phyloP scores from a whole-genome alignment of 306 rosid genomes.

The Mucuna pruriens region DNA sequence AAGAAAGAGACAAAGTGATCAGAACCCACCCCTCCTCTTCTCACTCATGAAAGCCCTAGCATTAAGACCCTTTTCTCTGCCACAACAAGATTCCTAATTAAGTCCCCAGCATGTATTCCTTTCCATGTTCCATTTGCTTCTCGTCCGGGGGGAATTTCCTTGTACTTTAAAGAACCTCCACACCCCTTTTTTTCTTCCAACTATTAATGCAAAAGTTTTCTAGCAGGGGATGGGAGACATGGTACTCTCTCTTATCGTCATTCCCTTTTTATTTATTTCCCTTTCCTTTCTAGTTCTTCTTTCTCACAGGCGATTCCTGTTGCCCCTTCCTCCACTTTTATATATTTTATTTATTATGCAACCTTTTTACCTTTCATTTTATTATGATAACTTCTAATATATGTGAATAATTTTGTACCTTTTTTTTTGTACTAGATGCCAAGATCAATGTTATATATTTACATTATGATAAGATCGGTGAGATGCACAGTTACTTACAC shows the following conservation, averaged over 20 bases:
- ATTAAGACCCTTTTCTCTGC: constrained; percentile 66
- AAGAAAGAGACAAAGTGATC: constrained; percentile 55
- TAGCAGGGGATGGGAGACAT: constrained; percentile 56
- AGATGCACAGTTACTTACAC: constrained; percentile 4
- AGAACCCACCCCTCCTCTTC: constrained; percentile 40
- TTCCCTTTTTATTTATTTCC: constrained; percentile 47
- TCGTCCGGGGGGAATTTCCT: constrained; percentile 62
- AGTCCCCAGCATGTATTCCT: constrained; percentile 77
- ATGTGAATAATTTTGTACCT: not conserved
- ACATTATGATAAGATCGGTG: constrained; percentile 6
- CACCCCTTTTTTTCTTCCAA: constrained; percentile 30
- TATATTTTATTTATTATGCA: not conserved
- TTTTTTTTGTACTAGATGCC: not conserved
- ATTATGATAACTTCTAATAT: not conserved
- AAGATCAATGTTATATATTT: not conserved
- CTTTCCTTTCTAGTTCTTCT: constrained; percentile 59
- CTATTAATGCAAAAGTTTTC: constrained; percentile 58
- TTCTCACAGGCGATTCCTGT: constrained; percentile 86
- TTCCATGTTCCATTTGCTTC: constrained; percentile 76
- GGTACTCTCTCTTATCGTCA: constrained; percentile 42
- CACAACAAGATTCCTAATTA: constrained; percentile 72
- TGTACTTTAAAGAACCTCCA: constrained; percentile 45
- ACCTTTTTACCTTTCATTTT: not conserved
- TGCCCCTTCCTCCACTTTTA: constrained; percentile 52
- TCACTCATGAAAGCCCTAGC: constrained; percentile 47